Conservation (phyloP, 2,329 filamentous ascomycete genomes). For the Ophiostoma sp. region DNA sequence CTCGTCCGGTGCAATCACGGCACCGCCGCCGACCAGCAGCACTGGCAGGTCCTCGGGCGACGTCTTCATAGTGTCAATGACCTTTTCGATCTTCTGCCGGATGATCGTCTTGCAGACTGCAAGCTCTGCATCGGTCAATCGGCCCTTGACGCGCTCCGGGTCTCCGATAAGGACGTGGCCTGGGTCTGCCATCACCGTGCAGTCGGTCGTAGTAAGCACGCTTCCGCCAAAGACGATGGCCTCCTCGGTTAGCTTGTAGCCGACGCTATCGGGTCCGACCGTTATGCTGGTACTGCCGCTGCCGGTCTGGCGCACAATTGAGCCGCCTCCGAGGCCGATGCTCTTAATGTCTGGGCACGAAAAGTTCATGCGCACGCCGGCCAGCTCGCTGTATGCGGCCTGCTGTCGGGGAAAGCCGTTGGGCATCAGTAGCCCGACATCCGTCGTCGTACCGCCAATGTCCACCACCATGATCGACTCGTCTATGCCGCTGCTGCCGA, state of each 20-base stretch:
- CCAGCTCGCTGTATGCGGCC: conserved; percentile 56
- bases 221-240: background rate
- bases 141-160: background rate
- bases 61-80: conserved; percentile 59
- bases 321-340: conserved; percentile 42
- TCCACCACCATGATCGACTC: conserved; percentile 56
- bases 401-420: conserved; percentile 36
- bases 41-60: conserved; percentile 55
- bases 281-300: background rate
- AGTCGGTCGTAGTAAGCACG: background rate
- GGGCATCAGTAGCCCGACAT: conserved; percentile 56
- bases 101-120: conserved; percentile 37
- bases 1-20: conserved; percentile 51
- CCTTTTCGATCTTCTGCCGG: conserved; percentile 48
- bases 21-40: conserved; percentile 58
- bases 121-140: conserved; percentile 32
- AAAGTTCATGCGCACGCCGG: conserved; percentile 59
- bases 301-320: background rate
- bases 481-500: conserved; percentile 32
- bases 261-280: background rate
- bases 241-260: background rate
- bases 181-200: background rate
- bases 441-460: conserved; percentile 61
- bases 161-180: background rate
- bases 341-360: conserved; percentile 53